Base-by-base conservation (phyloP, 176 grass and related monocot genomes). In the Pharus latifolius region DNA sequence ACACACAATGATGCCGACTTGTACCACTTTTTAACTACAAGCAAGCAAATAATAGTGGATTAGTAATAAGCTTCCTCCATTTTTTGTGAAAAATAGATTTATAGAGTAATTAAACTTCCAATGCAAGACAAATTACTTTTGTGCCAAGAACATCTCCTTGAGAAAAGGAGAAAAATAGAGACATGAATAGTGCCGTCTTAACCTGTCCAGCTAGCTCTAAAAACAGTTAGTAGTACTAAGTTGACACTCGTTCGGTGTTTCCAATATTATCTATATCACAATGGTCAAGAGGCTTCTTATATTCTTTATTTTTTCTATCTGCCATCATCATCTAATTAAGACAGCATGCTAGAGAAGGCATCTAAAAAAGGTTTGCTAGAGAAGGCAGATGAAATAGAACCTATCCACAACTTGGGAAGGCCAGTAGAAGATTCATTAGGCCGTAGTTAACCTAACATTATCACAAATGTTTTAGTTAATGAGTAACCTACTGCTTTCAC, bases 151-250 rank as follows among this genome's bases (percentile, higher is more conserved):
- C 49, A 63, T 76, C 22, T 76, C 53, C 25, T 43, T 4, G 4
- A 53, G 5, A 46, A 61, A 58, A 67, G n/a, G 20, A 16, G 32
- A 17, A 73, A 77, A 47, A 37, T 13, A 4, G 17, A 15, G 9
- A 20, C 46, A 20, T 29, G 10, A 63, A 62, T 28, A 37, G 5
- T 63, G 31, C 57, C 15, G 67, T 83, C 57, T 46, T n/a, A 38
- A 35, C 71, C 65, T 70, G 40, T 70, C 38, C 46, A 32, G 17
- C 33, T 37, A 63, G n/a, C 69, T 58, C 23, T 74, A 26, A 74
- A 62, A 63, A 31, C 65, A 64, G 22, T 44, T 40, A 62, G 56
- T 40, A 62, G 56, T 55, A 77, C 29, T 5, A 62, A 30, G 7
- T 38, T 61, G 8, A 34, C 26, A 69, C 45, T 13, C 62, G 45